Conservation (phyloP, 805 yeast species). For the Blastobotrys americana region DNA sequence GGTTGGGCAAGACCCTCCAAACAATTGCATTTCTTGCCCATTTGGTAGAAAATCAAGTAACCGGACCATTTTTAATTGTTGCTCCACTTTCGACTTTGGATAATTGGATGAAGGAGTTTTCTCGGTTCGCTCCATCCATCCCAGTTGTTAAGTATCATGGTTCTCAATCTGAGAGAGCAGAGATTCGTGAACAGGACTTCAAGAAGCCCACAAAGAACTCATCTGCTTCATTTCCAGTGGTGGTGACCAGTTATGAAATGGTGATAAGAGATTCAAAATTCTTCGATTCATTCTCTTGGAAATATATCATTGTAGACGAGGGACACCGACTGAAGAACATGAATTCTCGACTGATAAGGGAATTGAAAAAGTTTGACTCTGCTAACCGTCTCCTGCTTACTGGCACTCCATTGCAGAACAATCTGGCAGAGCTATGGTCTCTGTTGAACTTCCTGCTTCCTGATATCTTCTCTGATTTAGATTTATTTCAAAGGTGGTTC, state of each 20-base stretch:
- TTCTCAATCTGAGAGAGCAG: constrained; percentile 72
- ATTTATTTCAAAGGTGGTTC: constrained; percentile 89
- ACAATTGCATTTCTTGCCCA: constrained; percentile 79
- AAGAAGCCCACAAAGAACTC: constrained; percentile 56
- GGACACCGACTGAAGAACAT: constrained; percentile 89
- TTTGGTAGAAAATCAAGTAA: constrained; percentile 54
- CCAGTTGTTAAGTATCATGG: constrained; percentile 93
- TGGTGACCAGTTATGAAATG: constrained; percentile 78
- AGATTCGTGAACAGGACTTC: constrained; percentile 47
- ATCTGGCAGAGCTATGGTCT: constrained; percentile 86
- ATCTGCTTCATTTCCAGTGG: constrained; percentile 13
- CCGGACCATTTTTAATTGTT: constrained; percentile 85
- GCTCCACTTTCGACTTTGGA: constrained; percentile 91
- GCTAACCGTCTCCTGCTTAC: constrained; percentile 73
- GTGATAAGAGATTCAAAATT: constrained; percentile 59
- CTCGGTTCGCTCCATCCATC: constrained; percentile 72
- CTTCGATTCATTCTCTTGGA: constrained; percentile 58
- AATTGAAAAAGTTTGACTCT: constrained; percentile 53
- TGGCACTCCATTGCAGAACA: constrained; percentile 96
- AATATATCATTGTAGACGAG: constrained; percentile 84
- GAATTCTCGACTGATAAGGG: constrained; percentile 65
- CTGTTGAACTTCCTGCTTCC: constrained; percentile 85
- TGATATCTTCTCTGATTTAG: constrained; percentile 85
- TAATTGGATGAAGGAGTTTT: constrained; percentile 75
- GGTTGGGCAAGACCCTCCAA: constrained; percentile 88